phyloP scores from a whole-genome alignment of 2,329 filamentous ascomycete species.

The Graphilbum fragrans region DNA sequence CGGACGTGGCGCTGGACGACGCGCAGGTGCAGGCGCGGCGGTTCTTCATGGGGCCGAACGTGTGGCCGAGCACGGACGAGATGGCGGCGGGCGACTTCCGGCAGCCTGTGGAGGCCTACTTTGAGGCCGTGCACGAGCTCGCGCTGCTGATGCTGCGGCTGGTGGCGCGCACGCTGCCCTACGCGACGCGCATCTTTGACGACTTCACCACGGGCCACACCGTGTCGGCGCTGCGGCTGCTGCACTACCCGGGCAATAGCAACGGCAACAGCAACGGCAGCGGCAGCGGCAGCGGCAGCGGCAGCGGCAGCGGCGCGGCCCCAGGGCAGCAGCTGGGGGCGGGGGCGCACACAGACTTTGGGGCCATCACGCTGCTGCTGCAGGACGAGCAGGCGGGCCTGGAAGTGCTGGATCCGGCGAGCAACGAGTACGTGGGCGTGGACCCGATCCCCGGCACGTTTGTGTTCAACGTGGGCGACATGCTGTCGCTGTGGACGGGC shows the following conservation, averaged over 20 bases:
- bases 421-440: slow-evolving; percentile 30
- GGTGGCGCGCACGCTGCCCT: slow-evolving; percentile 27
- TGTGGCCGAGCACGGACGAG: background rate
- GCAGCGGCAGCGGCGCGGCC: no score
- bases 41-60: slow-evolving; percentile 1
- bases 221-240: background rate
- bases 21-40: background rate
- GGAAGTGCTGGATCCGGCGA: slow-evolving; percentile 32
- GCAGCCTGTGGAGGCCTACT: background rate
- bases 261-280: no score
- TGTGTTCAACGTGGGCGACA: slow-evolving; percentile 37
- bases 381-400: slow-evolving; percentile 37
- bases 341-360: slow-evolving; percentile 41
- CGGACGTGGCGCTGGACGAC: background rate
- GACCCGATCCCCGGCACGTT: slow-evolving; percentile 29
- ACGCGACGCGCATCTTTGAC: slow-evolving; percentile 28
- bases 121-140: background rate
- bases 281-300: no score
- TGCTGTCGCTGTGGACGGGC: slow-evolving; percentile 36
- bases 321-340: slow-evolving; percentile 27
- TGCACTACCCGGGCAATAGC: slow-evolving; percentile 26
- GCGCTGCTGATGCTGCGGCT: background rate
- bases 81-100: background rate
- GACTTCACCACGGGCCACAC: slow-evolving; percentile 18
- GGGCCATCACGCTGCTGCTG: slow-evolving; percentile 39